Base-by-base conservation (phyloP, 2,329 filamentous ascomycete species). In the Cercospora beticola region DNA sequence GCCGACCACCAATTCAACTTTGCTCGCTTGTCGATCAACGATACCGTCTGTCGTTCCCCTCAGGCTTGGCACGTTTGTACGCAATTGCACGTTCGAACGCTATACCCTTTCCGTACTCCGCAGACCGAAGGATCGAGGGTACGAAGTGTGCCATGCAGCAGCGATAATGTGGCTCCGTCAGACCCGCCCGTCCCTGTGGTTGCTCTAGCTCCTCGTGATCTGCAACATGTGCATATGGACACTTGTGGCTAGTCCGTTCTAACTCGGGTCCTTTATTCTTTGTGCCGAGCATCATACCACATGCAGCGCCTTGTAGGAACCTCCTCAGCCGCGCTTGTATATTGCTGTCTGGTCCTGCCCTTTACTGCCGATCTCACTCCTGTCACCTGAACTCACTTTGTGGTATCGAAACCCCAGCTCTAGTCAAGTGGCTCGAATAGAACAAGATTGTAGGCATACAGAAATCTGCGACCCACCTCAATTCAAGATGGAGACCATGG, bases 401-500 rank as follows among this genome's bases (percentile, higher is more conserved):
- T 52, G 21, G 18, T 14, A 26, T 14, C 12, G 9, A 3, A 52
- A 52, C 18, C 46, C 21, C 46, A 23, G 10, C 10, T 9, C 10
- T 52, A 43, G 16, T n/a, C 16, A n/a, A 43, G 16, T n/a, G 16
- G 36, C 14, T 49, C 46, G 23, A n/a, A 28, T 23, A 28, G 16
- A 56, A 26, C 49, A 56, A 28, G 10, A 56, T 26, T n/a, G 14
- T 56, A 56, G 23, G 49, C 49, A 30, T n/a, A 56, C 23, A 56
- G 10, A 1, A 8, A 26, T 26, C 46, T 52, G 21, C 46, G 21
- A 23, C 46, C 12, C 18, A 52, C 23, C 7, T 28, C 23, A 28
- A 26, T 5, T 31, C 23, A 54, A 21, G 7, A 77, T 76, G 74
- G 76, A 76, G 52, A 71, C 73, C 62, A 88, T 89, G 86, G 86